These are phyloP conservation scores for Notholithocarpus densiflorus DNA, from an alignment of 306 rosid genomes.

Conservation along the genomic window DNA sequence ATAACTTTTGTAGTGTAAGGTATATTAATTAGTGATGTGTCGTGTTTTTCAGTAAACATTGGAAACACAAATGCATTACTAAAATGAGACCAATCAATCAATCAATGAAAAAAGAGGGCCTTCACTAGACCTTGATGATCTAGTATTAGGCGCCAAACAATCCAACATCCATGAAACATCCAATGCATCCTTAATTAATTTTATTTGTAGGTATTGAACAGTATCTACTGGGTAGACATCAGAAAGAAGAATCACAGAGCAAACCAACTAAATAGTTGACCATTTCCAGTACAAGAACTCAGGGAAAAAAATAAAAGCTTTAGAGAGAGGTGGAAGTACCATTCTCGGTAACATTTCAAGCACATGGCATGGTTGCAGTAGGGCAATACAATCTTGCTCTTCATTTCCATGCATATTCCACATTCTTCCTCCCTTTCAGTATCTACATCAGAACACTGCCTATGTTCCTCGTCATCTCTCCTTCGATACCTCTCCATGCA, in stretches of 20 bases:
- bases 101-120: neutral
- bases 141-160: neutral
- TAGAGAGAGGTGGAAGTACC: conserved; percentile 43
- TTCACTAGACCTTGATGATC: neutral
- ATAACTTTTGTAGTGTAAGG: no score
- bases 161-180: no score
- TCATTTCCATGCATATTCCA: conserved; percentile 94
- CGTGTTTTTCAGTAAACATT: neutral
- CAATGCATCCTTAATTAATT: neutral
- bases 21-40: neutral
- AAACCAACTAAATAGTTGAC: neutral
- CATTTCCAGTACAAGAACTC: neutral
- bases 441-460: conserved; percentile 58
- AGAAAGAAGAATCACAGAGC: neutral
- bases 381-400: conserved; percentile 84
- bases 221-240: neutral
- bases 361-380: conserved; percentile 92
- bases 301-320: neutral
- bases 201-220: neutral
- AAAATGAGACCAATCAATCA: neutral
- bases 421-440: conserved; percentile 96
- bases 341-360: conserved; percentile 89
- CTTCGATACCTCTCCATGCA: conserved; percentile 81
- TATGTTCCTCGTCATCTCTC: conserved; percentile 61
- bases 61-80: neutral